These are phyloP conservation scores for Sphaerulina populicola DNA, from an alignment of 2,329 filamentous ascomycete species.

Conservation along the genomic window DNA sequence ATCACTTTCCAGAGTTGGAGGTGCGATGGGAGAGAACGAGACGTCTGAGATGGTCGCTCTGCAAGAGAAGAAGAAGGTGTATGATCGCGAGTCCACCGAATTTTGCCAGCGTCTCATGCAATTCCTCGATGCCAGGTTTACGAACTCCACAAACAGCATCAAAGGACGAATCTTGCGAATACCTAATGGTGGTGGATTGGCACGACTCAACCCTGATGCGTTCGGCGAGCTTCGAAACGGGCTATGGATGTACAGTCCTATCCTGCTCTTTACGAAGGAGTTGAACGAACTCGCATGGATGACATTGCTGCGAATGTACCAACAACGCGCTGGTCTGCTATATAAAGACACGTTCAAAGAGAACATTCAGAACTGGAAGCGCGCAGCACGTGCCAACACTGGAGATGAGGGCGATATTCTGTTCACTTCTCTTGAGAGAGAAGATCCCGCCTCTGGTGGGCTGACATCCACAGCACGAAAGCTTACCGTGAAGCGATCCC, in stretches of 20 bases:
- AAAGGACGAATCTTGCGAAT: slow-evolving; percentile 31
- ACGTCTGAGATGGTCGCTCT: slow-evolving; percentile 82
- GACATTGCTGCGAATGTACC: slow-evolving; percentile 68
- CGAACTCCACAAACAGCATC: slow-evolving; percentile 56
- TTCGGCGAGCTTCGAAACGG: slow-evolving; percentile 63
- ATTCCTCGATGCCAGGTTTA: slow-evolving; percentile 75
- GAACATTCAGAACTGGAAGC: slow-evolving; percentile 64
- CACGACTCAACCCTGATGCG: slow-evolving; percentile 56
- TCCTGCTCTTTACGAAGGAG: slow-evolving; percentile 82
- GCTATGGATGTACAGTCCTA: slow-evolving; percentile 79
- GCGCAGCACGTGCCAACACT: slow-evolving; percentile 26
- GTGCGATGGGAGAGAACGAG: slow-evolving; percentile 60
- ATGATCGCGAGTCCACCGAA: slow-evolving; percentile 62
- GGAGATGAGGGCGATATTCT: slow-evolving; percentile 47
- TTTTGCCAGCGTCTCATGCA: slow-evolving; percentile 75
- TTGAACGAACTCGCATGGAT: slow-evolving; percentile 77
- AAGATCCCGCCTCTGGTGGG: slow-evolving; percentile 52
- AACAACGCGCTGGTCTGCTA: slow-evolving; percentile 63
- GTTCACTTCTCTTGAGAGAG: slow-evolving; percentile 86
- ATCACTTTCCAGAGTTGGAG: slow-evolving; percentile 37
- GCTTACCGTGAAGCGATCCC: slow-evolving; percentile 85
- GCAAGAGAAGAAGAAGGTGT: slow-evolving; percentile 88
- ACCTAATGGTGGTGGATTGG: slow-evolving; percentile 34
- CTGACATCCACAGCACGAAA: slow-evolving; percentile 72
- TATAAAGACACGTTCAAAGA: slow-evolving; percentile 78